phyloP scores from a whole-genome alignment of 192 early-diverging fungal genomes.

The Gonapodya sp. region DNA sequence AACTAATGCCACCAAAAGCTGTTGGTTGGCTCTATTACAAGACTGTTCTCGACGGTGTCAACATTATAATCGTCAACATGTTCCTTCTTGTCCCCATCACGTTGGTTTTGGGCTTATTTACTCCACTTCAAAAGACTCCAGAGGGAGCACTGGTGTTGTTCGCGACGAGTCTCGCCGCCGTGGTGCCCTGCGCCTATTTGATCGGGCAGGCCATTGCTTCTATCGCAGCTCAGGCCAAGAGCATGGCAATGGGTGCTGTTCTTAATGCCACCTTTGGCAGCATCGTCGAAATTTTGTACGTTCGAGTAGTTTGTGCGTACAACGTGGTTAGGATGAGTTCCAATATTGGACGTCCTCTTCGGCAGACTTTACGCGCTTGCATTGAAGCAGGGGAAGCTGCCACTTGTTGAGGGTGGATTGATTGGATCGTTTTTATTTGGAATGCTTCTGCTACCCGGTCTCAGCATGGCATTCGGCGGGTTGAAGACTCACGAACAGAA shows the following conservation, averaged over 20 bases:
- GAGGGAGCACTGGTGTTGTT: constrained; percentile 50
- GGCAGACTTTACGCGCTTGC: constrained; percentile 88
- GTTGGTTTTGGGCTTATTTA: constrained; percentile 54
- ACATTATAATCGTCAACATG: constrained; percentile 93
- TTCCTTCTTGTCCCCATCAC: constrained; percentile 74
- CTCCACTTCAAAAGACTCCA: constrained; percentile 24
- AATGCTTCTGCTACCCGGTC: constrained; percentile 82
- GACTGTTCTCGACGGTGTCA: constrained; percentile 92
- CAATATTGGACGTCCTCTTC: not conserved
- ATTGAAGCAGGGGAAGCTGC: constrained; percentile 73
- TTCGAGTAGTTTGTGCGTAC: not conserved
- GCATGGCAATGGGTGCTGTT: constrained; percentile 83
- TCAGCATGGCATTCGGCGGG: constrained; percentile 88
- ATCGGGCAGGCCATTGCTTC: constrained; percentile 96
- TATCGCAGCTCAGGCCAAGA: constrained; percentile 84
- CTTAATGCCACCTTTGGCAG: constrained; percentile 91
- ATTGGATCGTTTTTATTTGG: constrained; percentile 87
- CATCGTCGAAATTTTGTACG: not conserved
- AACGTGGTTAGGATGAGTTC: not conserved
- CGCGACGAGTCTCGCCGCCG: constrained; percentile 57
- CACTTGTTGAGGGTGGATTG: constrained; percentile 81
- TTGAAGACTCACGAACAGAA: constrained; percentile 82
- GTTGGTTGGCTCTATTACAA: constrained; percentile 93
- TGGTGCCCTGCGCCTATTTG: constrained; percentile 88
- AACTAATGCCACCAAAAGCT: constrained; percentile 75